phyloP scores from a whole-genome alignment of 179 eudicot species.

The Actinidia chinensis region DNA sequence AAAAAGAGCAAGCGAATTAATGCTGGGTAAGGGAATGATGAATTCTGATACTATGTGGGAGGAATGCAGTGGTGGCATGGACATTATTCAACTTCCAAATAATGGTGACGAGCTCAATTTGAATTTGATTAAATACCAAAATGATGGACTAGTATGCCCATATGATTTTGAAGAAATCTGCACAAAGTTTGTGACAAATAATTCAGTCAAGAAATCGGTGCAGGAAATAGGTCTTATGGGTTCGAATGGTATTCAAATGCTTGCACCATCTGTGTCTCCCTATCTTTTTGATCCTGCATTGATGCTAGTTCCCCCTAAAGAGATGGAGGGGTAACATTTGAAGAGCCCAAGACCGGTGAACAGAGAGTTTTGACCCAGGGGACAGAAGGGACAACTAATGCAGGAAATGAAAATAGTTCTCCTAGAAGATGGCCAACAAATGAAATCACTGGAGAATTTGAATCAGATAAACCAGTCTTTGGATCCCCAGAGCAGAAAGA shows the following conservation, averaged over 20 bases:
- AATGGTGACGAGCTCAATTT: conserved; percentile 27
- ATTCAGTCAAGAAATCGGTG: conserved; percentile 55
- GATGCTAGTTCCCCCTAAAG: conserved; percentile 29
- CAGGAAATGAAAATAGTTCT: conserved; percentile 20
- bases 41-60: conserved; percentile 24
- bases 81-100: conserved; percentile 28
- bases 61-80: conserved; percentile 17
- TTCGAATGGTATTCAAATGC: conserved; percentile 46
- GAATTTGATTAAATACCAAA: conserved; percentile 29
- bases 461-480: conserved; percentile 19
- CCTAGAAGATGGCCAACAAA: conserved; percentile 12
- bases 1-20: conserved; percentile 32
- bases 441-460: conserved; percentile 17
- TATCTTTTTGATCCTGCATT: conserved; percentile 44
- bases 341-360: conserved; percentile 28
- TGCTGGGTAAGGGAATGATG: conserved; percentile 25
- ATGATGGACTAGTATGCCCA: conserved; percentile 43
- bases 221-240: conserved; percentile 56
- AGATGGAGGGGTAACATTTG: conserved; percentile 2
- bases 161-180: conserved; percentile 48
- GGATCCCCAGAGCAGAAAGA: conserved; percentile 21
- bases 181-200: conserved; percentile 48
- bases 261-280: conserved; percentile 45
- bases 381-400: conserved; percentile 21
- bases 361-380: conserved; percentile 20